phyloP scores from a whole-genome alignment of 2,329 filamentous ascomycete genomes.

The Cryoendolithus antarcticus region DNA sequence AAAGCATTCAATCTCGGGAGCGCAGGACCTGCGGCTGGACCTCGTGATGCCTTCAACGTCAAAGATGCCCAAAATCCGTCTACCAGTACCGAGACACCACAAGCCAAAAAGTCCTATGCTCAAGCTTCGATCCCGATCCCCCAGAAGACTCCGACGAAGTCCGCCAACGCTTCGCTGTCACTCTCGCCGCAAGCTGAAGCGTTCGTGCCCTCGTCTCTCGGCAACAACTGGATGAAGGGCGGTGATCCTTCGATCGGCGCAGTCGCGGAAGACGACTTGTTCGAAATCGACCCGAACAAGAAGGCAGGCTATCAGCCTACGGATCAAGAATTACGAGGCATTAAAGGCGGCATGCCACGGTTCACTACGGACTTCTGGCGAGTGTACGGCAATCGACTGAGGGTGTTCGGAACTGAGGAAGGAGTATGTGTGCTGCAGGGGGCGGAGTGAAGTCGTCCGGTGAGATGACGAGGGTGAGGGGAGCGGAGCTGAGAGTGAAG shows the following conservation, averaged over 20 bases:
- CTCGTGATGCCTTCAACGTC: too few species aligned
- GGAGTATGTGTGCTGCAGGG: constrained; percentile 27
- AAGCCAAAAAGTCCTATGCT: neutral
- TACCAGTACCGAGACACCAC: neutral
- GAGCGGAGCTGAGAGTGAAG: neutral
- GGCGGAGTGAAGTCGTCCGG: neutral
- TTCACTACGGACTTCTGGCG: constrained; percentile 44
- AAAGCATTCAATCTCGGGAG: constrained; percentile 2
- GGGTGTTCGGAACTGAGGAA: constrained; percentile 49
- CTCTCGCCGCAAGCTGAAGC: constrained; percentile 4
- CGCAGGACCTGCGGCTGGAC: neutral
- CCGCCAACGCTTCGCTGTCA: constrained; percentile 2
- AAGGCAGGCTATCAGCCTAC: constrained; percentile 2
- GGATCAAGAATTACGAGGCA: neutral
- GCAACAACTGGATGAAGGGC: constrained; percentile 17
- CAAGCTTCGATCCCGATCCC: constrained; percentile 1
- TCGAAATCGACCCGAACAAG: constrained; percentile 14
- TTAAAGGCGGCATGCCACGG: constrained; percentile 34
- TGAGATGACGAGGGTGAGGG: neutral
- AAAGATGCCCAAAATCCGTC: neutral
- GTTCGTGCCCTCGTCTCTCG: constrained; percentile 17
- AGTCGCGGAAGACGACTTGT: constrained; percentile 13
- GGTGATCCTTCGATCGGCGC: constrained; percentile 17
- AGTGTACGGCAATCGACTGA: constrained; percentile 45
- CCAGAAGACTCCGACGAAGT: neutral